Evolutionary conservation across 495 filamentous ascomycete genomes (phyloP), one percentile per base, ranked within the genome.

Genomic region (Halenospora varia): DNA sequence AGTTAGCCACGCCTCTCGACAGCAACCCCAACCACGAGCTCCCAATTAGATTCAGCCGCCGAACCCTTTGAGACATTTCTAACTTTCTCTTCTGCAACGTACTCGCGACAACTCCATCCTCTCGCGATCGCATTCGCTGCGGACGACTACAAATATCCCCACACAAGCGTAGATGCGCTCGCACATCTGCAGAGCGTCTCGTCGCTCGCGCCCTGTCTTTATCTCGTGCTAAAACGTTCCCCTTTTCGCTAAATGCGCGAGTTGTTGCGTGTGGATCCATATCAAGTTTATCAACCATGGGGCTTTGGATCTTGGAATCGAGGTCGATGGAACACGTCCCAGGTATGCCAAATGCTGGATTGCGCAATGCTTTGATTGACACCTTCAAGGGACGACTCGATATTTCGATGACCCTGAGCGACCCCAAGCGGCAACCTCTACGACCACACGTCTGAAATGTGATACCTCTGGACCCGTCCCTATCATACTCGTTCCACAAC

Each of bases 401-500:
- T 84, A 89, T 57, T 80, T 84, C 52, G 82, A 88, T 58, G 77
- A 82, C 51, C 71, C 76, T 15, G 70, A 75, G 46, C 59, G 73
- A 55, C 67, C 79, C 11, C 71, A 73, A 64, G 69, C 65, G 13
- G 73, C 68, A 17, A 66, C 75, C 18, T 62, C 66, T 1, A 57
- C 68, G 13, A 60, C 71, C 41, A 65, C 77, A 2, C 73, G 73
- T 44, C 70, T 92, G 57, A 93, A 93, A 69, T 88, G 85, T 71
- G 90, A 92, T 68, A 80, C 70, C 11, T 86, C 78, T 41, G 86
- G 87, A 10, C 70, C 77, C 2, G 72, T 77, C 2, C 85, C 86
- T 23, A 86, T 91, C 55, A 82, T 94, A 57, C 79, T 96, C 42
- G 83, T 90, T 19, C 86, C 87, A 1, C 85, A 88, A 59, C 84